phyloP scores from a whole-genome alignment of 1,284 basidiomycete genomes.

The Cutaneotrichosporon sp. region DNA sequence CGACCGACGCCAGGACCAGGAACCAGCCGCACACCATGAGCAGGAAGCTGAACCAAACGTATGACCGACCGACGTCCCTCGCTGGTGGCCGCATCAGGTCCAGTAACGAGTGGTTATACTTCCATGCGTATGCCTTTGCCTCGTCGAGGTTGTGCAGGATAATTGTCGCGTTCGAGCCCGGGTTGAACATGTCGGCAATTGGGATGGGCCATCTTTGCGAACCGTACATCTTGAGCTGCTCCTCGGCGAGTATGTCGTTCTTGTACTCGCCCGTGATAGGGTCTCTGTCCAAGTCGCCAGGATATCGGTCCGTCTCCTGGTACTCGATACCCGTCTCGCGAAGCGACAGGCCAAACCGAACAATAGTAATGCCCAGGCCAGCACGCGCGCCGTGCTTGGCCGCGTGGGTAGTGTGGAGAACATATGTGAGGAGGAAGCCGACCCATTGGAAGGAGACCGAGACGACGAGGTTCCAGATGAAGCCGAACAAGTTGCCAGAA shows the following conservation, averaged over 20 bases:
- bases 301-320: slow-evolving; percentile 43
- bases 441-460: slow-evolving; percentile 97
- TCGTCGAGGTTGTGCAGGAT: slow-evolving; percentile 54
- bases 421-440: slow-evolving; percentile 89
- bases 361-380: slow-evolving; percentile 89
- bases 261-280: slow-evolving; percentile 27
- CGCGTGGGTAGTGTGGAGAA: slow-evolving; percentile 91
- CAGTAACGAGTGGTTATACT: slow-evolving; percentile 46
- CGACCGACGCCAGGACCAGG: slow-evolving; percentile 71
- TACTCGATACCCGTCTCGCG: slow-evolving; percentile 56
- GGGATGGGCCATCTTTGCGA: slow-evolving; percentile 1
- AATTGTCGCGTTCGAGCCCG: slow-evolving; percentile 11
- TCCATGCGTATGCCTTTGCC: slow-evolving; percentile 44
- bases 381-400: slow-evolving; percentile 91
- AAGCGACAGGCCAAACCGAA: slow-evolving; percentile 87
- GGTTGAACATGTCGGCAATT: background rate
- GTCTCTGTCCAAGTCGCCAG: slow-evolving; percentile 40
- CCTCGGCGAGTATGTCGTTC: slow-evolving; percentile 38
- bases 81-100: slow-evolving; percentile 40
- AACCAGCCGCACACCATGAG: slow-evolving; percentile 94
- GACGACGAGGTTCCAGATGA: slow-evolving; percentile 64
- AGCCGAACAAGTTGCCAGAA: slow-evolving; percentile 57
- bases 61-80: slow-evolving; percentile 54
- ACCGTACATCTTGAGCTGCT: background rate
- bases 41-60: slow-evolving; percentile 83